Base-by-base conservation (phyloP, 208 protist genomes). In the Leishmania braziliensis region DNA sequence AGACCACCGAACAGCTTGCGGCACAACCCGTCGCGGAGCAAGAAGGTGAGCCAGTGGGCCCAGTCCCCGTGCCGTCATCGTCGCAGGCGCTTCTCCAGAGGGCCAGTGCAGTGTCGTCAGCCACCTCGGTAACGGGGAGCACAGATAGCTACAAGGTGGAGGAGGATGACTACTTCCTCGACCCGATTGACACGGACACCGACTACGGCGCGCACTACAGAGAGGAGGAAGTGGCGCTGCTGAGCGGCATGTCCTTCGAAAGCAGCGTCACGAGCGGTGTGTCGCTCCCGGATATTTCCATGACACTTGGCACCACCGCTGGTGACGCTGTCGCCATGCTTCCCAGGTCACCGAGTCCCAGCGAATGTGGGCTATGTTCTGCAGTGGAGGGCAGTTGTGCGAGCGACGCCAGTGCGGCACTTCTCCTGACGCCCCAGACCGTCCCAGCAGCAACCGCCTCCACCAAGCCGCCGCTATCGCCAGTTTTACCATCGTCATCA, bases 161-260 rank as follows among this genome's bases (percentile, higher is more conserved):
- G 63, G 85, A 89, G 50, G 84, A 82, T 23, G 86, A 84, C 39
- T 88, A 88, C 84, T 91, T 84, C 53, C 81, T 91, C 26, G 87
- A 91, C 60, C 83, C 86, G 4, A 74, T 93, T 29, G 87, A 88
- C 78, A 76, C 82, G 5, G 82, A 85, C 33, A 4, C 16, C 26
- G 86, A 89, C 65, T 87, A 86, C 81, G 69, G 60, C 4, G 79
- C 77, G 1, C 60, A 80, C 62, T 83, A 82, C 79, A 85, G 81
- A 53, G 78, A 76, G 51, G 88, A 82, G 39, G 79, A 82, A 16
- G 33, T 16, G 56, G 33, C 72, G 66, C 82, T 90, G 54, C 71
- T 86, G 33, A 54, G 77, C 29, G 86, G 83, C 62, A 74, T 77
- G 16, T 88, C 82, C 53, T 90, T 92, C 77, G 73, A 78, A 0